phyloP scores from a whole-genome alignment of 225 moss, liverwort and hornwort genomes.

The Pleurozium schreberi region DNA sequence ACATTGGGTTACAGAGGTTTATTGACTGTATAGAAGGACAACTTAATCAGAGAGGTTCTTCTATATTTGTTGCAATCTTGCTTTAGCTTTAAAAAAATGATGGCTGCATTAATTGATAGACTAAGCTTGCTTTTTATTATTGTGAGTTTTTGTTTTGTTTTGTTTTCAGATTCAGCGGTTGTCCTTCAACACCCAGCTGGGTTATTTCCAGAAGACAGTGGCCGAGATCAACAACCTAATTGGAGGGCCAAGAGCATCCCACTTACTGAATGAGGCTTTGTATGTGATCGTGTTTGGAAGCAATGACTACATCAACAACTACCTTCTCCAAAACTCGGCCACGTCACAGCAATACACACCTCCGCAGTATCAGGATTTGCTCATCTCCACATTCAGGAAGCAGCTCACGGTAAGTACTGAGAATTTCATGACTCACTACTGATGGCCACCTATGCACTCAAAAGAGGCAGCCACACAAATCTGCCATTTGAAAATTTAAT shows the following conservation, averaged over 20 bases:
- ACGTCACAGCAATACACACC: not conserved
- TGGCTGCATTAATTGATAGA: not conserved
- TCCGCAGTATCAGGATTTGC: not conserved
- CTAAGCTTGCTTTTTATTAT: not conserved
- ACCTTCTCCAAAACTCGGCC: not conserved
- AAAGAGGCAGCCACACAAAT: too few species aligned
- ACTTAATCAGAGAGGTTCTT: too few species aligned
- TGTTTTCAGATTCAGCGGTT: not conserved
- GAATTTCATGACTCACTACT: too few species aligned
- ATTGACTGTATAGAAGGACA: too few species aligned
- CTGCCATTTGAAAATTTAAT: too few species aligned
- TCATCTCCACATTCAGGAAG: not conserved
- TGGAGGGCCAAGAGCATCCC: not conserved
- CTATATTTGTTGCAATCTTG: not conserved
- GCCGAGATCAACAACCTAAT: not conserved
- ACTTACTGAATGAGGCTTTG: not conserved
- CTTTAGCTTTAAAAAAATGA: not conserved
- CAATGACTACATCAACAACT: not conserved
- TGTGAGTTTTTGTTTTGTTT: not conserved
- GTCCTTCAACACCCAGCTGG: not conserved
- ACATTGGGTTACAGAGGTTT: too few species aligned
- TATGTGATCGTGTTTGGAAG: not conserved
- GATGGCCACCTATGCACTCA: too few species aligned
- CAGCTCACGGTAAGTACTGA: not conserved
- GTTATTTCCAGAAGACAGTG: not conserved